These are phyloP conservation scores for Trichoderma polysporum DNA, from an alignment of 2,329 filamentous ascomycete species.

Conservation along the genomic window DNA sequence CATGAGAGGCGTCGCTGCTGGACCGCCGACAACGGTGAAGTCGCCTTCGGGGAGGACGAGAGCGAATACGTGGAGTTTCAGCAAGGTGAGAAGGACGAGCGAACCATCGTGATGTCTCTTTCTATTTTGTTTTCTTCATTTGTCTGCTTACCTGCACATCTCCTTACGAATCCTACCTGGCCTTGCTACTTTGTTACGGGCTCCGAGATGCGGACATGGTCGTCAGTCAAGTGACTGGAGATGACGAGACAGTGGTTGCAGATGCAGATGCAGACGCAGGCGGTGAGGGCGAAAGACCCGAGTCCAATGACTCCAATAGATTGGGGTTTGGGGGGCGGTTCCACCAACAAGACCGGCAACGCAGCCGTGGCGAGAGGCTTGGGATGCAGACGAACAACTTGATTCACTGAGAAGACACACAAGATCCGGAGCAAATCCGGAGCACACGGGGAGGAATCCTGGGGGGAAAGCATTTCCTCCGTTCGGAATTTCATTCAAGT, in stretches of 20 bases:
- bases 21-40: conserved; percentile 31
- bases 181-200: not conserved
- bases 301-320: not conserved
- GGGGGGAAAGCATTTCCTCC: not conserved
- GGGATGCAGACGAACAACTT: not conserved
- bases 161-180: not conserved
- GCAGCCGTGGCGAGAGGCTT: not conserved
- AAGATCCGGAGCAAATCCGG: not conserved
- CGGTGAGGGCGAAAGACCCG: conserved; percentile 4
- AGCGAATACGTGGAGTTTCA: conserved; percentile 44
- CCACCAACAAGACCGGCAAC: conserved; percentile 1
- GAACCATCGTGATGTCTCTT: not conserved
- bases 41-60: conserved; percentile 32
- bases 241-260: conserved; percentile 1
- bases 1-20: conserved; percentile 39
- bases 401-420: not conserved
- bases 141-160: not conserved
- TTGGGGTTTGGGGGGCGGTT: not conserved
- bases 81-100: conserved; percentile 34
- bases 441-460: not conserved
- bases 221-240: conserved; percentile 13
- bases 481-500: not conserved
- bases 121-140: not conserved
- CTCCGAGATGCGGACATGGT: not conserved
- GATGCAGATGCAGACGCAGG: conserved; percentile 10